Percentiles rank a stretch among this genome's conserved stretches.
Evolutionary conservation across 305 asterid genomes (phyloP).

Genomic region (Fraxinus xanthoxyloides): DNA sequence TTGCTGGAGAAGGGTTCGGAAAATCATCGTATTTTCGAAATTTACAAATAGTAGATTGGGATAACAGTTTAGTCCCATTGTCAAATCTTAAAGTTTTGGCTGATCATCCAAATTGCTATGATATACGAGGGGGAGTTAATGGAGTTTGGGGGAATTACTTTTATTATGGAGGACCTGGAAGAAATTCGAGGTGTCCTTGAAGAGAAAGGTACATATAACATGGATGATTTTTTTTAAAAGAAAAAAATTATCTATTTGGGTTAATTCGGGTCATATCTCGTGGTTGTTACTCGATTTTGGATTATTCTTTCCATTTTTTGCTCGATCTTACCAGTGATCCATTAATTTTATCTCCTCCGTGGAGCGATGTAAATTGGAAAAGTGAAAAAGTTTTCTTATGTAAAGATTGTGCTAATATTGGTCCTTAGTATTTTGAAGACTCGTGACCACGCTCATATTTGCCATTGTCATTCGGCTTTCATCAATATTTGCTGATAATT

Average conservation of each 20-base stretch:
- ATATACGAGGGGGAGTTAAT: conserved; percentile 75
- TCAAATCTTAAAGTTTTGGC: conserved; percentile 75
- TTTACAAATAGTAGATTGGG: conserved; percentile 82
- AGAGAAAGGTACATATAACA: background rate
- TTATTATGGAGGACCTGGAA: conserved; percentile 95
- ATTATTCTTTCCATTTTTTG: conserved; percentile 44
- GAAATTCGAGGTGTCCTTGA: conserved; percentile 71
- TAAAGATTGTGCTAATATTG: background rate
- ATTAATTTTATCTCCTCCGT: conserved; percentile 33
- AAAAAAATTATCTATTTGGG: background rate
- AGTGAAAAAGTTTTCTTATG: background rate
- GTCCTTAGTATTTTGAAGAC: background rate
- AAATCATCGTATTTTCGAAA: conserved; percentile 87
- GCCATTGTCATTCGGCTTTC: no score
- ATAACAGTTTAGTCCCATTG: conserved; percentile 69
- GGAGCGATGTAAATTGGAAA: conserved; percentile 12
- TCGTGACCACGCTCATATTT: no score
- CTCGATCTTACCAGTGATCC: conserved; percentile 37
- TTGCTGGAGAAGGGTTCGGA: conserved; percentile 82
- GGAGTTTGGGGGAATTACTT: conserved; percentile 89
- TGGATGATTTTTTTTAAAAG: background rate
- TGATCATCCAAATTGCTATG: conserved; percentile 78
- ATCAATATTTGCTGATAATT: no score
- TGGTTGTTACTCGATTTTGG: conserved; percentile 23
- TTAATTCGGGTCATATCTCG: conserved; percentile 23